Evolutionary conservation across 768 basidiomycete species (phyloP).

Genomic region (Pleurotus tuoliensis): DNA sequence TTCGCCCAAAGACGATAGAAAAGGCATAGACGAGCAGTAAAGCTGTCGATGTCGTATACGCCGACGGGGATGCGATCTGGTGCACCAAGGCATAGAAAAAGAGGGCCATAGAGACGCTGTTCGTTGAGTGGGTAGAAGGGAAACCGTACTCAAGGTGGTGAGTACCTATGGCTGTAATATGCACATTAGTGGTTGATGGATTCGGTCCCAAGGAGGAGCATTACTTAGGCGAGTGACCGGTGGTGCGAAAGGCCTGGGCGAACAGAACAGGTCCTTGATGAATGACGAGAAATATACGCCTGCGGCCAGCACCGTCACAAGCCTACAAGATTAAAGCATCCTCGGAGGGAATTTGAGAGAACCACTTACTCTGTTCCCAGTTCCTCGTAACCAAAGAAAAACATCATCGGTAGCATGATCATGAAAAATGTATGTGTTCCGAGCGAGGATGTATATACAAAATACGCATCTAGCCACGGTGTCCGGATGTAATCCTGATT

Average conservation of each 20-base stretch:
- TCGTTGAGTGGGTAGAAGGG: slow-evolving; percentile 93
- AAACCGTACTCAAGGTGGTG: slow-evolving; percentile 94
- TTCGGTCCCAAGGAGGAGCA: background rate
- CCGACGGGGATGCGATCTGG: slow-evolving; percentile 38
- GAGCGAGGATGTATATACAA: slow-evolving; percentile 76
- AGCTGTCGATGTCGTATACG: slow-evolving; percentile 38
- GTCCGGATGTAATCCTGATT: slow-evolving; percentile 51
- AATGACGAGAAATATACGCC: slow-evolving; percentile 89
- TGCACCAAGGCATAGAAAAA: slow-evolving; percentile 65
- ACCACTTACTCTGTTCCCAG: slow-evolving; percentile 67
- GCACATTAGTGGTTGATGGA: background rate
- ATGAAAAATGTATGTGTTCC: slow-evolving; percentile 94
- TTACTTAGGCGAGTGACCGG: slow-evolving; percentile 87
- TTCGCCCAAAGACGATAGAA: slow-evolving; percentile 73
- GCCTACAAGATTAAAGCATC: slow-evolving; percentile 30
- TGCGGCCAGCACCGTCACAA: slow-evolving; percentile 65
- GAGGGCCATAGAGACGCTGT: slow-evolving; percentile 84
- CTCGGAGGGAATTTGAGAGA: background rate
- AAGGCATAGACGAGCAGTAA: slow-evolving; percentile 56
- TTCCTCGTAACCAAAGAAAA: slow-evolving; percentile 80
- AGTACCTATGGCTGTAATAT: slow-evolving; percentile 56
- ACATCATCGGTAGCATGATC: slow-evolving; percentile 78
- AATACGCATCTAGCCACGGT: slow-evolving; percentile 74
- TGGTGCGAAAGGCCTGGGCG: slow-evolving; percentile 86
- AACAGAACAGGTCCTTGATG: slow-evolving; percentile 85